Base-by-base conservation (phyloP, 768 basidiomycete genomes). In the Agrocybe praecox region DNA sequence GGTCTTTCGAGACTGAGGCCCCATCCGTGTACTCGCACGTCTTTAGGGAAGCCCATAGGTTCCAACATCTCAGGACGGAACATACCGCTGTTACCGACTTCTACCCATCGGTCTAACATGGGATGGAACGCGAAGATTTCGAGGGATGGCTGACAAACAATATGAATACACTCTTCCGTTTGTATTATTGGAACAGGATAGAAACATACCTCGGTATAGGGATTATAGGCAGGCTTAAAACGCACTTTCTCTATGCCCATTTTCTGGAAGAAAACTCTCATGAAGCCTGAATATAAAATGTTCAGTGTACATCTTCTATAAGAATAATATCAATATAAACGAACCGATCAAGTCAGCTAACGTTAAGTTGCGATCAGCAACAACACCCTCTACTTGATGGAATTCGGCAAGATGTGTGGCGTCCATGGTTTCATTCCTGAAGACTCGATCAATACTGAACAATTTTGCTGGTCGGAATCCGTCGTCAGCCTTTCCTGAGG, bases 61-160 rank as follows among this genome's bases (percentile, higher is more conserved):
- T 95, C 95, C 29, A 99, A 79, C 96, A 99, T 98, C 72, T 99
- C 97, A 3, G 97, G 97, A 32, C 97, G 86, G 87, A 99, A 99
- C 92, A 99, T 96, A 21, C 97, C 97, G 68, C 94, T 96, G 76
- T 98, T 98, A 33, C 96, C 96, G 29, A 98, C 94, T 73, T 98
- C 96, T 33, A 98, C 96, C 94, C 95, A 97, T 65, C 91, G 90
- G 70, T 91, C 80, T 36, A 98, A 83, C 73, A 88, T 84, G 36
- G 95, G 93, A 66, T 99, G 97, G 83, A 96, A 99, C 24, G 96
- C 95, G 74, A 98, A 99, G 58, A 99, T 96, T 76, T 99, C 97
- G 45, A 98, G 84, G 1, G 95, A 96, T 6, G 95, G 95, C 92
- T 95, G 12, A 34, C 4, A 53, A 46, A 48, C 12, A 21, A 40